Percentiles rank a stretch among this genome's conserved stretches.
phyloP scores from a whole-genome alignment of 1,284 basidiomycete species.

The Ceratobasidium sp. region DNA sequence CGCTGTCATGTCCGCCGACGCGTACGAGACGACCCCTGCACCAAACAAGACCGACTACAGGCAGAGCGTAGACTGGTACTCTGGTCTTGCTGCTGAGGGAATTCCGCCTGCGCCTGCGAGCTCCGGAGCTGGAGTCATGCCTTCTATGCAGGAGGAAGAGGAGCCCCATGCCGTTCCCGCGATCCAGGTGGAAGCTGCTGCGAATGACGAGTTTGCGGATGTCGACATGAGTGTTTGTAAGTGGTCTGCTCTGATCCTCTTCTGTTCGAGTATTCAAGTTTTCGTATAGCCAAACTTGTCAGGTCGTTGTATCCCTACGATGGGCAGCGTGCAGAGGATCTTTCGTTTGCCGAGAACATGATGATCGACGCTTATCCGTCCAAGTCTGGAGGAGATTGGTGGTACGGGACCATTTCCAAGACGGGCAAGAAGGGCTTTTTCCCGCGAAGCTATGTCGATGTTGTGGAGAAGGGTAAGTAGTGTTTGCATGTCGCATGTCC shows the following conservation, averaged over 20 bases:
- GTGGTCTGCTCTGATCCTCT: constrained; percentile 44
- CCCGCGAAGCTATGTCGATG: constrained; percentile 88
- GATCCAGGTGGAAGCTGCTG: constrained; percentile 59
- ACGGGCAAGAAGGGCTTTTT: constrained; percentile 84
- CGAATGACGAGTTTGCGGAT: constrained; percentile 70
- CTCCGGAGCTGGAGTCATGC: constrained; percentile 23
- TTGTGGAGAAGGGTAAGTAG: constrained; percentile 68
- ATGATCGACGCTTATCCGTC: constrained; percentile 84
- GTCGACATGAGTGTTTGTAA: constrained; percentile 74
- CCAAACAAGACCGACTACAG: constrained; percentile 58
- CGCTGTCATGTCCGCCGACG: background rate
- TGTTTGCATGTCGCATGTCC: background rate
- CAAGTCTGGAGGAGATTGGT: constrained; percentile 88
- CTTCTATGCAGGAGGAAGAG: constrained; percentile 59
- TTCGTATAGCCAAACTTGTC: constrained; percentile 66
- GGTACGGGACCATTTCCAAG: constrained; percentile 81
- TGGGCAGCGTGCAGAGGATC: constrained; percentile 85
- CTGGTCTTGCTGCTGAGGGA: constrained; percentile 81
- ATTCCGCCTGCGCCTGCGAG: constrained; percentile 44
- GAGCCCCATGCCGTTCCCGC: constrained; percentile 57
- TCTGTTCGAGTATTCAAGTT: constrained; percentile 22
- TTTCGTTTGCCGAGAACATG: constrained; percentile 84
- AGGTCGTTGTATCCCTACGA: constrained; percentile 84
- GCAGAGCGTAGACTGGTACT: constrained; percentile 92
- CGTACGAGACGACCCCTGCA: constrained; percentile 22